Conservation (phyloP, 176 grass and related monocot species). For the Eragrostis curvula region DNA sequence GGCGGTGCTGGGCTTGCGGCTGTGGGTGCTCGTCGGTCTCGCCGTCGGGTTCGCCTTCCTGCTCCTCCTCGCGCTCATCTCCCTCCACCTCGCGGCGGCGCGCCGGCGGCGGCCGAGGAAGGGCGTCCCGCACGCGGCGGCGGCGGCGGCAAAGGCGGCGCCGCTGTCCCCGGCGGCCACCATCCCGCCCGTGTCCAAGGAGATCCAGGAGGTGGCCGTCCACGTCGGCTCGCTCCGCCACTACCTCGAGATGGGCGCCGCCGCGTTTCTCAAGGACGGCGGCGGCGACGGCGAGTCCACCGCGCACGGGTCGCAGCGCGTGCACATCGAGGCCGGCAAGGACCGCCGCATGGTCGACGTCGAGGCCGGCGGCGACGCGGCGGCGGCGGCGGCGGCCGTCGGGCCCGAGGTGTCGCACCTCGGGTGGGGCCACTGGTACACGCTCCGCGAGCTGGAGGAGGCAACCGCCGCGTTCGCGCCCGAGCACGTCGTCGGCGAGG, state of each 20-base stretch:
- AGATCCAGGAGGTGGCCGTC: constrained; percentile 92
- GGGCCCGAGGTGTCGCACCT: constrained; percentile 89
- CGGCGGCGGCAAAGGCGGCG: not conserved
- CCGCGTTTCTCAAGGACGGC: constrained; percentile 54
- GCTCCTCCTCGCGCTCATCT: constrained; percentile 79
- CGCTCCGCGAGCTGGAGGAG: constrained; percentile 83
- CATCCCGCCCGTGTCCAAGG: constrained; percentile 87
- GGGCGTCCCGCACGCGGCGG: not conserved
- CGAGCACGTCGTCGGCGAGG: constrained; percentile 93
- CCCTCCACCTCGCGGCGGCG: constrained; percentile 63
- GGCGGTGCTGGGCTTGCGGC: constrained; percentile 75
- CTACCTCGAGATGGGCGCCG: constrained; percentile 47
- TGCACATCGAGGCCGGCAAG: constrained; percentile 85
- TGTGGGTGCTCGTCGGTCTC: constrained; percentile 91
- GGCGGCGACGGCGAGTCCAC: constrained; percentile 32
- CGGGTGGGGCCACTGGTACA: constrained; percentile 99
- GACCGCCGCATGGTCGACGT: constrained; percentile 67
- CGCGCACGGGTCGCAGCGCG: constrained; percentile 63
- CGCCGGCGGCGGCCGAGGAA: constrained; percentile 37
- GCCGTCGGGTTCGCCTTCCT: constrained; percentile 76
- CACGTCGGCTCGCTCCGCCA: constrained; percentile 58
- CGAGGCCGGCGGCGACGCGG: constrained; percentile 29
- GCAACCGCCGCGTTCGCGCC: constrained; percentile 74
- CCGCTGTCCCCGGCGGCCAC: constrained; percentile 37
- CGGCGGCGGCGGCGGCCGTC: constrained; percentile 17